Evolutionary conservation across 805 yeast species (phyloP), one percentile per base, ranked within the genome.

Genomic region (Kurtzmaniella fragi): DNA sequence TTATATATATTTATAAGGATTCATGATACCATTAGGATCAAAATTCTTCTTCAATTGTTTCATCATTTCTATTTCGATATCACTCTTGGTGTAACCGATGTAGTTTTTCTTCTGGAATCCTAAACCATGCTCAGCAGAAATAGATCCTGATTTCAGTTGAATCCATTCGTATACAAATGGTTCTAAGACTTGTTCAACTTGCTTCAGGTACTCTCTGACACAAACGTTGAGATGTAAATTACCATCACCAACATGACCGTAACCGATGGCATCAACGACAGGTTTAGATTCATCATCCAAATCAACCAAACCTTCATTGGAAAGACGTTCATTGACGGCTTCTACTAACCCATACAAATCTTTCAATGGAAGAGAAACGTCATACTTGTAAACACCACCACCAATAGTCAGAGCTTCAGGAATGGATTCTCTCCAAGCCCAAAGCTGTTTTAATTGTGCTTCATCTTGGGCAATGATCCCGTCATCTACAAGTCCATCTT

Each of bases 171-270:
- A 93, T 25, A 93, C 93, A 64, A 84, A 93, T 34, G 99, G 99
- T 62, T 93, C 99, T 45, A 93, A 72, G 2, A 75, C 77, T 40
- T 75, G 66, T 64, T 93, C 98, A 40, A 93, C 85, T 20, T 73
- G 77, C 58, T 85, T 82, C 46, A 73, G 73, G 64, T 93, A 93
- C 53, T 79, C 75, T 61, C 96, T 78, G 13, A 89, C 95, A 32
- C 95, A 83, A 37, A 93, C 95, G 57, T 93, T 93, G 56, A 93
- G 76, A 61, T 93, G 99, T 53, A 93, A 70, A 64, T 93, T 93
- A 38, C 99, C 98, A 58, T 93, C 99, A 41, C 99, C 99, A 53
- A 93, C 77, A 56, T 93, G 99, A n/a, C 99, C 99, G 54, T 91
- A 93, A 0, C 99, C 99, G 48, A 91, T 81, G 9, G 95, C 95